These are phyloP conservation scores for Chrysopogon serrulatus DNA, from an alignment of 176 grass and related monocot species.

Conservation along the genomic window DNA sequence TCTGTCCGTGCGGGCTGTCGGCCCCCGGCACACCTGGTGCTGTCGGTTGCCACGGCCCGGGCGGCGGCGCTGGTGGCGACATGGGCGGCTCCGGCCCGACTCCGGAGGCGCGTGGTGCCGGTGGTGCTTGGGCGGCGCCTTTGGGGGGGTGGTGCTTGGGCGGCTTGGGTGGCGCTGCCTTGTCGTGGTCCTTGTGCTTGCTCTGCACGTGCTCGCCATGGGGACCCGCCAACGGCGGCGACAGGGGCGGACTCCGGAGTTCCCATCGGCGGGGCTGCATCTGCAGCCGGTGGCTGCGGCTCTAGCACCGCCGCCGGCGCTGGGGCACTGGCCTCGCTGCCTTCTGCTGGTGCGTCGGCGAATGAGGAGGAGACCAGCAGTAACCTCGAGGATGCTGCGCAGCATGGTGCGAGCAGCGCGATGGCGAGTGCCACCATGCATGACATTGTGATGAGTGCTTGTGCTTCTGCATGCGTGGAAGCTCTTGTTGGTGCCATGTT, in stretches of 20 bases:
- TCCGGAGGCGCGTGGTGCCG: not conserved
- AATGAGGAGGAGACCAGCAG: not conserved
- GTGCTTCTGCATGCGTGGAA: not conserved
- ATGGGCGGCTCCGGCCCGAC: not conserved
- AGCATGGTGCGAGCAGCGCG: not conserved
- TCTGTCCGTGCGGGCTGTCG: not conserved
- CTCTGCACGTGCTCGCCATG: not conserved
- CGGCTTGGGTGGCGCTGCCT: not conserved
- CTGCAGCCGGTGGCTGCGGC: not conserved
- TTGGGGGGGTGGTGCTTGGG: not conserved
- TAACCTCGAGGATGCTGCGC: not conserved
- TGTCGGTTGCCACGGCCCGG: not conserved
- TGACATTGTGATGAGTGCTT: not conserved
- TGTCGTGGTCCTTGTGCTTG: conserved; percentile 9
- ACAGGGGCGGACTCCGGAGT: not conserved
- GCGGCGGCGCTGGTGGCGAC: conserved; percentile 5
- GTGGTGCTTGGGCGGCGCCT: conserved; percentile 37
- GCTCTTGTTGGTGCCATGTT: conserved; percentile 22
- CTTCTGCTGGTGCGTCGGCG: not conserved
- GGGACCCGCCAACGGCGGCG: not conserved
- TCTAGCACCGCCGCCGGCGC: not conserved
- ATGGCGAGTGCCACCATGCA: not conserved
- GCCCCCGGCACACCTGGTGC: not conserved
- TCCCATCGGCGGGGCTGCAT: not conserved
- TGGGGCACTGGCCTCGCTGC: not conserved